Conservation (phyloP, 2,329 filamentous ascomycete genomes). For the Fusarium sp. region DNA sequence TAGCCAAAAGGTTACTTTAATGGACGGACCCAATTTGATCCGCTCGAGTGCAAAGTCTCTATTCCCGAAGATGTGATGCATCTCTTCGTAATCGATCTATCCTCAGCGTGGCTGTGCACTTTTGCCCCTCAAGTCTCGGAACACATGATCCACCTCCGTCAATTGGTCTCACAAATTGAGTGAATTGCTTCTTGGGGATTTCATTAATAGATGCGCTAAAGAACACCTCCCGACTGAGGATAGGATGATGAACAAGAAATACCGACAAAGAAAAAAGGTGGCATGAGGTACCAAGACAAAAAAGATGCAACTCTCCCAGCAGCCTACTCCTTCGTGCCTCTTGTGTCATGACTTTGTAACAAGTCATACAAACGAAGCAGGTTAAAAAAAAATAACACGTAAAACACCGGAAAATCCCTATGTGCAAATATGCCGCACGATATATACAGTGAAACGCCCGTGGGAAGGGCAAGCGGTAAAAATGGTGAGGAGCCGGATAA, state of each 20-base stretch:
- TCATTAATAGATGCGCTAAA: slow-evolving; percentile 35
- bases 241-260: slow-evolving; percentile 11
- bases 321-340: slow-evolving; percentile 30
- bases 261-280: slow-evolving; percentile 25
- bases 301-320: slow-evolving; percentile 8
- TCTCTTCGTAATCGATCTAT: slow-evolving; percentile 3
- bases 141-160: background rate
- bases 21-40: slow-evolving; percentile 15
- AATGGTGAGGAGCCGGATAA: slow-evolving; percentile 22
- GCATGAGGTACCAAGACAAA: slow-evolving; percentile 8
- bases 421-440: slow-evolving; percentile 49
- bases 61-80: background rate
- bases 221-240: background rate
- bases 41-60: too few relatives aligned
- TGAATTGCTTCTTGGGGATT: background rate
- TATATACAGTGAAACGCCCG: slow-evolving; percentile 48
- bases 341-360: slow-evolving; percentile 1
- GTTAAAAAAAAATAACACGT: slow-evolving; percentile 31
- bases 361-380: slow-evolving; percentile 19
- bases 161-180: background rate
- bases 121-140: slow-evolving; percentile 24
- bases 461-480: slow-evolving; percentile 8
- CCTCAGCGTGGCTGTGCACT: slow-evolving; percentile 37
- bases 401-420: slow-evolving; percentile 48
- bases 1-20: background rate